Evolutionary conservation across 1,139 yeast genomes (phyloP).

Genomic region (Candida tropicalis): DNA sequence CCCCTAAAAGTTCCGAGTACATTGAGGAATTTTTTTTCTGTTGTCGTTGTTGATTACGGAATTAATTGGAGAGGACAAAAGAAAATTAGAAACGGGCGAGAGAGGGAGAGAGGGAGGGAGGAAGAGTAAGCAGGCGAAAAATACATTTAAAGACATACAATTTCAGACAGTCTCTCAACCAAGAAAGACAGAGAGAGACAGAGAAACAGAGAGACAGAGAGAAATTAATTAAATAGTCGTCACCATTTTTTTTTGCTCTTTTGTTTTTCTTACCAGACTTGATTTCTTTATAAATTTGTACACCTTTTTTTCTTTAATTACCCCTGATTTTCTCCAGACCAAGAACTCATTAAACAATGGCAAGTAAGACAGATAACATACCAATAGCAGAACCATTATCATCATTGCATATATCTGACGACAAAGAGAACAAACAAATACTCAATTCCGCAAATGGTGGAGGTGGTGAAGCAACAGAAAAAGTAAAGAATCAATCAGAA

Average conservation of each 20-base stretch:
- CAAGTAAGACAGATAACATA: constrained; percentile 1
- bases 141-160: too few relatives aligned
- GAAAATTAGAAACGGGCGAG: too few relatives aligned
- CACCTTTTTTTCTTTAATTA: neutral
- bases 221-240: neutral
- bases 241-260: neutral
- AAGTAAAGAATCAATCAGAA: neutral
- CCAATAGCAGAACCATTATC: constrained; percentile 3
- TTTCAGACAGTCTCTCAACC: too few relatives aligned
- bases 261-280: neutral
- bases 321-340: neutral
- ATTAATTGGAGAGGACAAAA: neutral
- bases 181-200: neutral
- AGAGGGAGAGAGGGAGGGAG: too few relatives aligned
- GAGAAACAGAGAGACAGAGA: neutral
- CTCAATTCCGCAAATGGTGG: neutral
- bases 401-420: neutral
- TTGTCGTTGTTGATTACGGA: neutral
- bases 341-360: neutral
- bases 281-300: neutral
- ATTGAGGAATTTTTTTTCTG: too few relatives aligned
- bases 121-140: too few relatives aligned
- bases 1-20: neutral
- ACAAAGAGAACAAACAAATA: constrained; percentile 1
- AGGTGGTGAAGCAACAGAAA: neutral